Evolutionary conservation across 2,329 filamentous ascomycete species (phyloP).

Genomic region (Aspergillaceae sp.): DNA sequence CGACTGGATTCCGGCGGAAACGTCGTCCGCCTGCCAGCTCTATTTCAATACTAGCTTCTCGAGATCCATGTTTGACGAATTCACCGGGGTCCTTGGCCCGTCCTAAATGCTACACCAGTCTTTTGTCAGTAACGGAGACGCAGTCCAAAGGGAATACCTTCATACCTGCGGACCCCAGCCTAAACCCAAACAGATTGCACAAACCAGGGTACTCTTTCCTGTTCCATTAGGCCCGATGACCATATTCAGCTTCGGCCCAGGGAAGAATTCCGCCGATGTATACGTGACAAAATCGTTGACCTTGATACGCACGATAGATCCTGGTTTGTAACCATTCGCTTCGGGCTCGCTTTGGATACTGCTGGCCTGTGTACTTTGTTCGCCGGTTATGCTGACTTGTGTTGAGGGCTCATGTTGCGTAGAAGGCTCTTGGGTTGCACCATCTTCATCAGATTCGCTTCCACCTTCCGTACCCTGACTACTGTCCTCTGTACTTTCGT

Average conservation of each 20-base stretch:
- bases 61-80: slow-evolving; percentile 83
- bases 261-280: slow-evolving; percentile 79
- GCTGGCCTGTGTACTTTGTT: not conserved
- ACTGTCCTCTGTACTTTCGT: not conserved
- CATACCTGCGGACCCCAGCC: slow-evolving; percentile 64
- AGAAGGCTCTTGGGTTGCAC: not conserved
- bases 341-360: slow-evolving; percentile 2
- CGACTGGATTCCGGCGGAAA: slow-evolving; percentile 55
- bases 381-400: not conserved
- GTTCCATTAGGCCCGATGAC: slow-evolving; percentile 98
- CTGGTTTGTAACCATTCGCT: slow-evolving; percentile 43
- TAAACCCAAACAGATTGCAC: slow-evolving; percentile 87
- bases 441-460: slow-evolving; percentile 8
- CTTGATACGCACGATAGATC: slow-evolving; percentile 79
- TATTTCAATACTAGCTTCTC: slow-evolving; percentile 76
- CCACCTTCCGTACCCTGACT: not conserved
- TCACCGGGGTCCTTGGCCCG: slow-evolving; percentile 76
- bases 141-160: not conserved
- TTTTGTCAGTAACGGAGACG: not conserved
- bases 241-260: slow-evolving; percentile 93
- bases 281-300: slow-evolving; percentile 93
- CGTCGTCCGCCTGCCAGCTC: slow-evolving; percentile 63
- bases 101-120: slow-evolving; percentile 55
- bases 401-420: not conserved
- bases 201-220: slow-evolving; percentile 94